Percentiles rank a stretch among this genome's conserved stretches.
These are phyloP conservation scores for Hemisphaericaspora lyxosophila DNA, from an alignment of 1,139 yeast genomes.

Conservation along the genomic window DNA sequence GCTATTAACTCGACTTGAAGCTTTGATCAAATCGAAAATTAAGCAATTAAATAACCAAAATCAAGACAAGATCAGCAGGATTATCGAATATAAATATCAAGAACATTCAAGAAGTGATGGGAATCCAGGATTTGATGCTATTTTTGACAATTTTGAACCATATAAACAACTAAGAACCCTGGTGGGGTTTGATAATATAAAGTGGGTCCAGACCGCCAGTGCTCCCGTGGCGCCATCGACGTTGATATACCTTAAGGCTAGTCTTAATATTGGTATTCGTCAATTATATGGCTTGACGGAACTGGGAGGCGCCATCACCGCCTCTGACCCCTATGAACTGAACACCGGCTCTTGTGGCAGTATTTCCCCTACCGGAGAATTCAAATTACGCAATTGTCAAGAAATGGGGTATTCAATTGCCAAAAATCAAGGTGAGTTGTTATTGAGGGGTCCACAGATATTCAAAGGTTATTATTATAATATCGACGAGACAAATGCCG, in stretches of 20 bases:
- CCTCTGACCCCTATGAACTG: slow-evolving; percentile 28
- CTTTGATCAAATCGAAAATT: slow-evolving; percentile 39
- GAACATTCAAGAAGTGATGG: slow-evolving; percentile 29
- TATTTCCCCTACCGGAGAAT: slow-evolving; percentile 26
- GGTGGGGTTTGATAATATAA: slow-evolving; percentile 30
- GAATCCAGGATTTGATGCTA: slow-evolving; percentile 21
- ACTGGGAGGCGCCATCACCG: slow-evolving; percentile 33
- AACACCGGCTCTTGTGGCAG: slow-evolving; percentile 37
- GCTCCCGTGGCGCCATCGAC: slow-evolving; percentile 39
- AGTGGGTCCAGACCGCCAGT: slow-evolving; percentile 32
- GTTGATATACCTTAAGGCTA: slow-evolving; percentile 31
- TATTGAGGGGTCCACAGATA: slow-evolving; percentile 33
- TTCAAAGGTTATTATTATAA: slow-evolving; percentile 31
- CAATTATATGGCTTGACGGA: slow-evolving; percentile 43
- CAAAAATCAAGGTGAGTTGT: slow-evolving; percentile 29
- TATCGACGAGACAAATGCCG: slow-evolving; percentile 23
- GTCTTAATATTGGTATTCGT: slow-evolving; percentile 30
- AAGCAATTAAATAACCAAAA: slow-evolving; percentile 19
- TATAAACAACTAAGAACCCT: slow-evolving; percentile 23
- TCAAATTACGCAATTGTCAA: slow-evolving; percentile 24
- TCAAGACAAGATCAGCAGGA: slow-evolving; percentile 16
- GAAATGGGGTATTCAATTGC: slow-evolving; percentile 28
- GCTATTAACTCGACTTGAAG: slow-evolving; percentile 32
- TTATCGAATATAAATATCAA: slow-evolving; percentile 25
- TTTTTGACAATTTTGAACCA: slow-evolving; percentile 27